A percentile compares a stretch with the other conserved stretches of the same genome.
phyloP scores from a whole-genome alignment of 2,329 filamentous ascomycete genomes.

The Sordariomycetes sp. region DNA sequence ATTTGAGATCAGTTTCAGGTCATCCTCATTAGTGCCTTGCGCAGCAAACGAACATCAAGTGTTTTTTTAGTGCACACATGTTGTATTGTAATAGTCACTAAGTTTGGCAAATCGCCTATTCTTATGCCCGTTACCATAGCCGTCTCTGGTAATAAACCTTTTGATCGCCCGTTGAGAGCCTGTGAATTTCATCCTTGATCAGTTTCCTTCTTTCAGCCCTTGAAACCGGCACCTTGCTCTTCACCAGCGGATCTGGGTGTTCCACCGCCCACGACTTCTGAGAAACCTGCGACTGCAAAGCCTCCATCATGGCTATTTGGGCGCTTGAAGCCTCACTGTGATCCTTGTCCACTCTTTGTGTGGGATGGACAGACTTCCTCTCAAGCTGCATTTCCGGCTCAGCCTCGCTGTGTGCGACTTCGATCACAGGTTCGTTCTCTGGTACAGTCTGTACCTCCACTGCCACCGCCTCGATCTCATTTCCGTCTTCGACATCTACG shows the following conservation, averaged over 20 bases:
- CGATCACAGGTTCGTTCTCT: too few species aligned
- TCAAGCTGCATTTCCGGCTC: slow-evolving; percentile 8
- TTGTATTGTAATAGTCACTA: too few species aligned
- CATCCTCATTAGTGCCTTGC: too few species aligned
- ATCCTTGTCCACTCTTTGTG: too few species aligned
- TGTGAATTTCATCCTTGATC: slow-evolving; percentile 49
- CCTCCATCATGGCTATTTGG: slow-evolving; percentile 21
- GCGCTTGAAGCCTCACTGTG: slow-evolving; percentile 9
- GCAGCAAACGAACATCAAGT: too few species aligned
- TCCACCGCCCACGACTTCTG: slow-evolving; percentile 22
- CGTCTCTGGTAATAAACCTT: slow-evolving; percentile 45
- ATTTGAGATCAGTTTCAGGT: too few species aligned
- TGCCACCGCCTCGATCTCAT: slow-evolving; percentile 9
- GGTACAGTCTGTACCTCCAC: too few species aligned
- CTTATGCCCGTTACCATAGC: slow-evolving; percentile 33
- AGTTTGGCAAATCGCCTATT: too few species aligned
- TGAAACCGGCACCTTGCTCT: slow-evolving; percentile 37
- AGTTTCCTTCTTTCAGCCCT: slow-evolving; percentile 43
- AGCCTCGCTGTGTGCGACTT: slow-evolving; percentile 19
- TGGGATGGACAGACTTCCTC: slow-evolving; percentile 5
- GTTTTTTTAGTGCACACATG: too few species aligned
- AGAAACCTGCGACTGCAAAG: slow-evolving; percentile 19
- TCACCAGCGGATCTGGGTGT: slow-evolving; percentile 24
- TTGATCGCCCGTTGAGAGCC: slow-evolving; percentile 32
- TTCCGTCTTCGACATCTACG: slow-evolving; percentile 22